phyloP scores from a whole-genome alignment of 345 rosid genomes.

The Acer campestre region DNA sequence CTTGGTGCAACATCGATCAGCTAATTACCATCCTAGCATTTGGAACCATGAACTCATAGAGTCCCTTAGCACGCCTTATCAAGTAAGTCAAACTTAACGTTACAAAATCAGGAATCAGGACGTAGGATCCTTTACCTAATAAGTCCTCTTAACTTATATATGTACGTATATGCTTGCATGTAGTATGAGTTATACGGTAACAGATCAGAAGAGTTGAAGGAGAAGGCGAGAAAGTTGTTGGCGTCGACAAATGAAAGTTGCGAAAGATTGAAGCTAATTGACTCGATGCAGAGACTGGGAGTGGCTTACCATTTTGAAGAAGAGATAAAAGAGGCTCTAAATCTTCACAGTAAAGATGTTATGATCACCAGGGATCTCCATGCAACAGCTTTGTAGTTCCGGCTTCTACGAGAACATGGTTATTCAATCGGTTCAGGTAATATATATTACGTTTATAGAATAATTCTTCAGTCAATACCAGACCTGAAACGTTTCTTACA shows the following conservation, averaged over 20 bases:
- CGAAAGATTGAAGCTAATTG: constrained; percentile 4
- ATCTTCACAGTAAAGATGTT: neutral
- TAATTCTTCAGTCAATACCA: no score
- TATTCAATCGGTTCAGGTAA: constrained; percentile 8
- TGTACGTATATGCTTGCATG: neutral
- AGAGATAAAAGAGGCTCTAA: constrained; percentile 16
- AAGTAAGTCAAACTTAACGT: neutral
- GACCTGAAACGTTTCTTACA: no score
- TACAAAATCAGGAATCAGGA: no score
- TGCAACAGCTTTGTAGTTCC: constrained; percentile 12
- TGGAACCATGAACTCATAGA: constrained; percentile 20
- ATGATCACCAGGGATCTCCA: constrained; percentile 12
- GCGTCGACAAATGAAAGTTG: neutral
- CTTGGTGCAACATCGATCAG: neutral
- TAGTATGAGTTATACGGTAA: constrained; percentile 17
- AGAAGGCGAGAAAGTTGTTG: constrained; percentile 6
- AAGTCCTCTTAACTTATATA: no score
- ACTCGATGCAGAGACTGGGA: constrained; percentile 21
- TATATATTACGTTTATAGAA: no score
- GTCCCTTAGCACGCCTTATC: neutral
- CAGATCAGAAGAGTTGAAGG: constrained; percentile 8
- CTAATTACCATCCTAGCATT: constrained; percentile 18
- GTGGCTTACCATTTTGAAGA: constrained; percentile 16
- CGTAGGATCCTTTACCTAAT: no score
- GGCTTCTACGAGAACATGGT: constrained; percentile 18